Evolutionary conservation across 1,139 yeast species (phyloP).

Genomic region (Magnusiomyces paraingens): DNA sequence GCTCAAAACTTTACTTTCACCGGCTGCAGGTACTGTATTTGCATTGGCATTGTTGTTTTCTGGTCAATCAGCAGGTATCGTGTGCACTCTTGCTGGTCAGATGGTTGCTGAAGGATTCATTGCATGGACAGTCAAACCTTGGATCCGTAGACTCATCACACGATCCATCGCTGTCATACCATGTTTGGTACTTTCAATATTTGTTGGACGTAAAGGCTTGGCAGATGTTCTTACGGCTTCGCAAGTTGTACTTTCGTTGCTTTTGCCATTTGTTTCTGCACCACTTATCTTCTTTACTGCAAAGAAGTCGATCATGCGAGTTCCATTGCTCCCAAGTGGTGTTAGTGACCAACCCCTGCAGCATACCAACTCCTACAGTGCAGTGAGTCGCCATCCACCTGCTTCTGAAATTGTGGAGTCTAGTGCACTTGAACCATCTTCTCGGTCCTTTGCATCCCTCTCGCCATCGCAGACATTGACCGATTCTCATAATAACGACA

Average conservation of each 20-base stretch:
- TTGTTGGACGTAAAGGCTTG: slow-evolving; percentile 61
- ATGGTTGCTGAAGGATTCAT: slow-evolving; percentile 80
- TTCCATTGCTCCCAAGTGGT: slow-evolving; percentile 28
- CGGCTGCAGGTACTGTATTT: slow-evolving; percentile 70
- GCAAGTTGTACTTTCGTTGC: slow-evolving; percentile 79
- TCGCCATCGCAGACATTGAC: slow-evolving; percentile 4
- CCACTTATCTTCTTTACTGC: slow-evolving; percentile 84
- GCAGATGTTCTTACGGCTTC: slow-evolving; percentile 53
- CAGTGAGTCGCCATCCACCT: no score
- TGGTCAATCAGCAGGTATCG: slow-evolving; percentile 81
- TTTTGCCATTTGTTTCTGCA: slow-evolving; percentile 84
- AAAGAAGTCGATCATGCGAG: slow-evolving; percentile 69
- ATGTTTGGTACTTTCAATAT: slow-evolving; percentile 49
- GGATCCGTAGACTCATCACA: slow-evolving; percentile 68
- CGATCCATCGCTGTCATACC: slow-evolving; percentile 69
- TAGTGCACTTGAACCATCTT: no score
- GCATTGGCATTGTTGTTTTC: slow-evolving; percentile 68
- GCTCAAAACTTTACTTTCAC: slow-evolving; percentile 51
- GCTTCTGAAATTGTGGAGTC: no score
- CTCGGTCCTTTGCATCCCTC: background rate
- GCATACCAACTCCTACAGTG: no score
- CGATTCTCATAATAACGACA: background rate
- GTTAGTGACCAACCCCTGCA: no score
- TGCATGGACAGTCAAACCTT: slow-evolving; percentile 67
- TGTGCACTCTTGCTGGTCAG: slow-evolving; percentile 84